Percentiles rank a stretch among this genome's conserved stretches.
phyloP scores from a whole-genome alignment of 2,329 filamentous ascomycete species.

The Trichoderma arundinaceum region DNA sequence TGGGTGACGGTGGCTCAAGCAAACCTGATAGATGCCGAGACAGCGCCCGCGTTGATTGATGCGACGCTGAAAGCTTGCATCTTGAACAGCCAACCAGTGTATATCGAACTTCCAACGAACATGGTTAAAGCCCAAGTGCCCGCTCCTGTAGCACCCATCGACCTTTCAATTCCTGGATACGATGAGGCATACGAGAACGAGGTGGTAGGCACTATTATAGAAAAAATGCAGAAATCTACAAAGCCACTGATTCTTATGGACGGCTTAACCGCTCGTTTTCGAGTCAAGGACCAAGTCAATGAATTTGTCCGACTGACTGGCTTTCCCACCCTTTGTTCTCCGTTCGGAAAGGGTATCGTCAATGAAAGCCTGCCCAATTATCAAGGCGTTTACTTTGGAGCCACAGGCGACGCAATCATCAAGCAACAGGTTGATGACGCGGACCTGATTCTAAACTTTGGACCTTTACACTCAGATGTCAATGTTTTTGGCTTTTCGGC shows the following conservation, averaged over 20 bases:
- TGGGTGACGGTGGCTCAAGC: conserved; percentile 57
- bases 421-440: conserved; percentile 48
- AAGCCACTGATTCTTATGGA: conserved; percentile 59
- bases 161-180: conserved; percentile 17
- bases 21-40: conserved; percentile 49
- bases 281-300: conserved; percentile 50
- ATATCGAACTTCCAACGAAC: conserved; percentile 61
- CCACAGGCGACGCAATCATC: conserved; percentile 44
- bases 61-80: conserved; percentile 56
- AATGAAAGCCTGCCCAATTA: conserved; percentile 55
- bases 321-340: conserved; percentile 55
- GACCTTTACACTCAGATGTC: conserved; percentile 53
- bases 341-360: conserved; percentile 57
- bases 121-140: conserved; percentile 50
- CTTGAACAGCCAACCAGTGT: conserved; percentile 60
- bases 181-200: conserved; percentile 36
- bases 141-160: conserved; percentile 33
- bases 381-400: conserved; percentile 55
- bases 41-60: conserved; percentile 58
- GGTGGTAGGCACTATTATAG: conserved; percentile 45
- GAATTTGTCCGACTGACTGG: conserved; percentile 50
- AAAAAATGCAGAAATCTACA: conserved; percentile 51
- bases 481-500: conserved; percentile 51
- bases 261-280: conserved; percentile 52
- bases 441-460: conserved; percentile 54